Evolutionary conservation across 1,284 basidiomycete species (phyloP), one percentile per base, ranked within the genome.

Genomic region (Meira miltonrushii): DNA sequence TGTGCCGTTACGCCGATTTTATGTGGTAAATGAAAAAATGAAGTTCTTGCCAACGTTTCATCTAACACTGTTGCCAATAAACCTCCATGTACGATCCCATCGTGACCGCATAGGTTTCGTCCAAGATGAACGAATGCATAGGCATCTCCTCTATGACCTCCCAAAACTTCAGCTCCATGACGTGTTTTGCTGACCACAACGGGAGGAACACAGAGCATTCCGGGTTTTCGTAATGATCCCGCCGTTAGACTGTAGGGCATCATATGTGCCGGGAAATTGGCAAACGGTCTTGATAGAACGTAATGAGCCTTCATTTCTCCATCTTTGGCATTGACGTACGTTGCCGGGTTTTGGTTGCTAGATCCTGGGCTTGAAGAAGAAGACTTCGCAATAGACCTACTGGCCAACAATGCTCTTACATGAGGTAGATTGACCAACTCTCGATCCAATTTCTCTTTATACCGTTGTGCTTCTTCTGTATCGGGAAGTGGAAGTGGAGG

Each of bases 61-160:
- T 97, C 93, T 59, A 94, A 80, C 3, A 97, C 80, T 0, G 92
- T 96, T 28, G 92, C 90, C 23, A 96, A 81, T 61, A 97, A 77
- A 1, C 94, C 94, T 0, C 94, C 94, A 75, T 97, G 94, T 1
- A 96, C 81, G 65, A 97, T 90, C 0, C 92, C 92, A 78, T 94
- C 91, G 70, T 94, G 91, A 0, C 80, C 90, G 74, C 93, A 96
- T 53, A 97, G 72, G 5, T 86, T 87, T 39, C 88, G 81, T 1
- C 94, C 93, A 8, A 95, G 82, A 75, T 96, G 93, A 1, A 91
- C 62, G 60, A 95, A 80, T 12, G 85, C 67, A 25, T 62, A 60
- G 11, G 64, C 54, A 54, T 78, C 75, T n/a, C 75, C 75, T 46
- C 69, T 69, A 6, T 44, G 21, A 37, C 75, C 75, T 21, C 75